A percentile compares a stretch with the other conserved stretches of the same genome.
Conservation (phyloP, 2,329 filamentous ascomycete genomes). For the Incumbomyces delicatus region DNA sequence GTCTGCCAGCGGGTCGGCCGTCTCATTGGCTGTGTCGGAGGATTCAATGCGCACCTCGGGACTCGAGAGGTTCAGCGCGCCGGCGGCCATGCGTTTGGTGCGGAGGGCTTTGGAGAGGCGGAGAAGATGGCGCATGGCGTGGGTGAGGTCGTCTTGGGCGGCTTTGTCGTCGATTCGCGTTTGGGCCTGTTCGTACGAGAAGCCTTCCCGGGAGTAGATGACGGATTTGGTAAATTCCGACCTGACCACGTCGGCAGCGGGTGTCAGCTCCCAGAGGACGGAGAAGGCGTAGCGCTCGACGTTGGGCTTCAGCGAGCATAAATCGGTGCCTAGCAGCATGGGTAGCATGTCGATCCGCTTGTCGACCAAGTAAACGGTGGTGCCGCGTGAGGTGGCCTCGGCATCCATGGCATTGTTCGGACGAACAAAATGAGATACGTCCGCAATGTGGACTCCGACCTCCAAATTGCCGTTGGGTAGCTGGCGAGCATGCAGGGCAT, state of each 20-base stretch:
- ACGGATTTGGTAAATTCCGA: slow-evolving; percentile 95
- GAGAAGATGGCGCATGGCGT: slow-evolving; percentile 78
- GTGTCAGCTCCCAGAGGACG: slow-evolving; percentile 77
- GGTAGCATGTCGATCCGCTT: slow-evolving; percentile 99
- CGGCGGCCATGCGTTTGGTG: slow-evolving; percentile 92
- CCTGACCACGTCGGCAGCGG: slow-evolving; percentile 73
- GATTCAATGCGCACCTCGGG: slow-evolving; percentile 94
- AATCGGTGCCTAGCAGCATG: slow-evolving; percentile 85
- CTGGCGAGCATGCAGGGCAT: slow-evolving; percentile 77
- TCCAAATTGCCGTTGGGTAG: slow-evolving; percentile 90
- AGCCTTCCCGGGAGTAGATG: slow-evolving; percentile 90
- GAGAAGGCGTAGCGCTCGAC: slow-evolving; percentile 91
- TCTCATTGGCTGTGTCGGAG: slow-evolving; percentile 70
- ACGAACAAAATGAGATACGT: slow-evolving; percentile 98
- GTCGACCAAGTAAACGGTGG: slow-evolving; percentile 94
- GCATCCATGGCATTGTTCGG: slow-evolving; percentile 95
- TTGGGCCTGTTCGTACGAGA: slow-evolving; percentile 95
- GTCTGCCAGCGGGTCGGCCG: slow-evolving; percentile 79
- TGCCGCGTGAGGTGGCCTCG: slow-evolving; percentile 87
- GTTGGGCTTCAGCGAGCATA: slow-evolving; percentile 93
- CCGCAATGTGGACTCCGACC: slow-evolving; percentile 95
- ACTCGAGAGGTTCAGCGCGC: slow-evolving; percentile 89
- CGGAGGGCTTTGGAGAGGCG: slow-evolving; percentile 85
- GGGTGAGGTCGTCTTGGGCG: slow-evolving; percentile 79
- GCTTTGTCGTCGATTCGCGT: slow-evolving; percentile 81